These are phyloP conservation scores for Fusarium tanahbumbuense DNA, from an alignment of 2,329 filamentous ascomycete genomes.

Conservation along the genomic window DNA sequence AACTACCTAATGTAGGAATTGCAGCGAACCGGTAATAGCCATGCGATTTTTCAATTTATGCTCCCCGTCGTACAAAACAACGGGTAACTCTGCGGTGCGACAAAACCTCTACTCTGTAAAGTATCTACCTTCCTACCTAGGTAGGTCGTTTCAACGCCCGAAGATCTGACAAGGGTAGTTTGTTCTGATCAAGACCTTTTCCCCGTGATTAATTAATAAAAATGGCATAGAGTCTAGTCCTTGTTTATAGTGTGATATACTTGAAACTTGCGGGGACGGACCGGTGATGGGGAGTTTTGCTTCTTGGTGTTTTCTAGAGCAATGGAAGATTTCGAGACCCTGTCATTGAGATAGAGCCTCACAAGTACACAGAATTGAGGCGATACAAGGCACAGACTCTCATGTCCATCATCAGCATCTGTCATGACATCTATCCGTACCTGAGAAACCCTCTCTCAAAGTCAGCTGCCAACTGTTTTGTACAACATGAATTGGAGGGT, in stretches of 20 bases:
- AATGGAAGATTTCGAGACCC: conserved; percentile 5
- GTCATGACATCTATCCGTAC: conserved; percentile 12
- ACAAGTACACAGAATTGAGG: background rate
- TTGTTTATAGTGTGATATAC: background rate
- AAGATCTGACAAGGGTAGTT: conserved; percentile 18
- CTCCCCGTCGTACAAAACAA: conserved; percentile 21
- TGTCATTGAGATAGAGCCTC: conserved; percentile 6
- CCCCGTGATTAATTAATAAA: background rate
- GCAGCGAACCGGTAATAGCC: conserved; percentile 38
- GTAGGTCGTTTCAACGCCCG: conserved; percentile 34
- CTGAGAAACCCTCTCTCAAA: conserved; percentile 6
- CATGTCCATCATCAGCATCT: background rate
- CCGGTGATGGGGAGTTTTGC: conserved; percentile 1
- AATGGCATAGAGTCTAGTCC: background rate
- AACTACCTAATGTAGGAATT: conserved; percentile 42
- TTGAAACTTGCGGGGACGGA: conserved; percentile 17
- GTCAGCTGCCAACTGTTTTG: conserved; percentile 19
- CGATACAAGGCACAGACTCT: background rate
- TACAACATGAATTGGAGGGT: background rate
- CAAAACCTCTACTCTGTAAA: background rate
- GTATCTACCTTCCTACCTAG: conserved; percentile 34
- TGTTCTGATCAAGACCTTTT: conserved; percentile 8
- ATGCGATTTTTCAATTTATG: conserved; percentile 26
- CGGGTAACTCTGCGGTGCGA: conserved; percentile 28
- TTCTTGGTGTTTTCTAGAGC: conserved; percentile 6